Evolutionary conservation across 768 basidiomycete genomes (phyloP).

Genomic region (Suillus tomentosus): DNA sequence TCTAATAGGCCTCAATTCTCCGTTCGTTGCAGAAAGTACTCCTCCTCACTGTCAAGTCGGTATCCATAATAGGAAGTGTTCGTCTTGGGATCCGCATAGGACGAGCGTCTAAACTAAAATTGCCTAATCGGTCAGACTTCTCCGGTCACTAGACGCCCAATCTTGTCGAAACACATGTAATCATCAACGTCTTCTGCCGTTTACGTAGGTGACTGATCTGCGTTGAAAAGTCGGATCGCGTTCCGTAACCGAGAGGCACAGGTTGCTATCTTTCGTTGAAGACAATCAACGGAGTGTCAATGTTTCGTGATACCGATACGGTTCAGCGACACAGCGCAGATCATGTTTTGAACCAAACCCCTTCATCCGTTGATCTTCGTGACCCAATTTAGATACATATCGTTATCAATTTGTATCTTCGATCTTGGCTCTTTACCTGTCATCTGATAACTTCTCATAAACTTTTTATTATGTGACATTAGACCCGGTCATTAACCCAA

Average conservation of each 20-base stretch:
- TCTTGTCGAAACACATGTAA: not conserved
- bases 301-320: not conserved
- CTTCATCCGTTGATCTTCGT: slow-evolving; percentile 3
- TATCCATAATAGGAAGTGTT: slow-evolving; percentile 10
- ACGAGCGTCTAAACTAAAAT: not conserved
- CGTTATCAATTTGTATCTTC: slow-evolving; percentile 12
- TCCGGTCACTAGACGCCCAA: not conserved
- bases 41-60: not conserved
- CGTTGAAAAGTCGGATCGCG: not conserved
- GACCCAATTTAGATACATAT: not conserved
- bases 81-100: slow-evolving; percentile 11
- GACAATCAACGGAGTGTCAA: not conserved
- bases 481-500: slow-evolving; percentile 27
- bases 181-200: not conserved
- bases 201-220: no score
- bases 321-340: not conserved
- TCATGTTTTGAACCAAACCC: not conserved
- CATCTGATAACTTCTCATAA: slow-evolving; percentile 13
- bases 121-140: not conserved
- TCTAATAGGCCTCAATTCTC: not conserved
- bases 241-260: slow-evolving; percentile 3
- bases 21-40: slow-evolving; percentile 1
- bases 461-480: not conserved
- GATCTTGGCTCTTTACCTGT: slow-evolving; percentile 14
- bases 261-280: not conserved